These are phyloP conservation scores for Colletotrichum truncatum DNA, from an alignment of 2,329 filamentous ascomycete species.

Conservation along the genomic window DNA sequence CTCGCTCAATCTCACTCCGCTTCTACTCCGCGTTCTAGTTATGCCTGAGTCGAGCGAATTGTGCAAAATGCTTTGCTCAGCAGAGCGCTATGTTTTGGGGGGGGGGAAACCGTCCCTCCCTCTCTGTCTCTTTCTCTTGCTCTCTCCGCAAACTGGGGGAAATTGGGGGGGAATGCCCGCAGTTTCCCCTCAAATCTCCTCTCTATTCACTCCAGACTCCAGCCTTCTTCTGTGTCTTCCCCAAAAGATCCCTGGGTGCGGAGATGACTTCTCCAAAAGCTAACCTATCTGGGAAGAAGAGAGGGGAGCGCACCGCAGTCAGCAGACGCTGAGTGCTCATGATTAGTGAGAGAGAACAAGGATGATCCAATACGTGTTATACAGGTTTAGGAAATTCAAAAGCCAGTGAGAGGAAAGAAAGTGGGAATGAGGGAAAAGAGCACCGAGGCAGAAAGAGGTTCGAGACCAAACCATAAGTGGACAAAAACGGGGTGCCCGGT, in stretches of 20 bases:
- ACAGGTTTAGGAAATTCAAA: background rate
- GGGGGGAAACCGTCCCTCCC: too few species aligned
- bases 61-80: background rate
- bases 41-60: background rate
- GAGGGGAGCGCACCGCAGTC: background rate
- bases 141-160: conserved; percentile 15
- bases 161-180: background rate
- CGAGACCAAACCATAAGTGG: background rate
- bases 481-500: conserved; percentile 19
- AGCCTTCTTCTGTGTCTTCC: background rate
- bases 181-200: conserved; percentile 17
- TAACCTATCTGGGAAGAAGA: background rate
- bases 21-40: background rate
- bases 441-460: background rate
- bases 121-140: too few species aligned
- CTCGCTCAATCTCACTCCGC: background rate
- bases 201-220: background rate
- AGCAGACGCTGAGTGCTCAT: background rate
- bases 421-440: background rate
- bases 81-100: background rate
- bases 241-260: conserved; percentile 12
- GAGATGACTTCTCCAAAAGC: conserved; percentile 27
- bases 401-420: background rate
- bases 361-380: background rate
- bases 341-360: background rate